phyloP scores from a whole-genome alignment of 352 stramenopile genomes.

The Pythium periplocum region DNA sequence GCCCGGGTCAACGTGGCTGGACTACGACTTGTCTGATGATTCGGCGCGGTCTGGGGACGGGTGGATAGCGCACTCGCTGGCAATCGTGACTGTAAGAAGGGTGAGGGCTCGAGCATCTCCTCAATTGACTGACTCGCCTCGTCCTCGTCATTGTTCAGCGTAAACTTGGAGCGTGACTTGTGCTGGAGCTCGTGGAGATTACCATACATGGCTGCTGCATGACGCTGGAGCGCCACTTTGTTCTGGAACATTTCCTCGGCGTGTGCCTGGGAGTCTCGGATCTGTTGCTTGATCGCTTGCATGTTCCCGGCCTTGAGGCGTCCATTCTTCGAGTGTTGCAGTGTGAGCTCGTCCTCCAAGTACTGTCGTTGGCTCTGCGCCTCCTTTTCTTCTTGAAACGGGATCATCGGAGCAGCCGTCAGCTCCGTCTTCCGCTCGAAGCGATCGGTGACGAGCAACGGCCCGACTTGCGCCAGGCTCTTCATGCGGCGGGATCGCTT shows the following conservation, averaged over 20 bases:
- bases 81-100: too few relatives aligned
- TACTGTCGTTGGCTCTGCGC: constrained; percentile 58
- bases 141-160: too few relatives aligned
- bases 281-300: constrained; percentile 32
- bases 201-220: constrained; percentile 48
- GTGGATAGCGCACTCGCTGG: too few relatives aligned
- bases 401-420: constrained; percentile 2
- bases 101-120: too few relatives aligned
- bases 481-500: constrained; percentile 24
- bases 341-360: constrained; percentile 48
- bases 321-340: constrained; percentile 5
- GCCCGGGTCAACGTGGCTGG: too few relatives aligned
- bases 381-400: constrained; percentile 37
- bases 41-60: too few relatives aligned
- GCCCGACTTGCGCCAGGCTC: constrained; percentile 41
- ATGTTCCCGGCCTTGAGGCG: constrained; percentile 15
- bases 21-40: too few relatives aligned
- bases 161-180: background rate
- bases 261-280: constrained; percentile 25
- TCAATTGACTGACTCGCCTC: too few relatives aligned
- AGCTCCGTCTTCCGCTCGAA: constrained; percentile 22
- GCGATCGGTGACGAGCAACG: constrained; percentile 29
- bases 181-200: constrained; percentile 30
- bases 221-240: constrained; percentile 36
- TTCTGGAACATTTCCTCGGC: constrained; percentile 36